Base-by-base conservation (phyloP, 257 asterid genomes). In the Plantago ovata region DNA sequence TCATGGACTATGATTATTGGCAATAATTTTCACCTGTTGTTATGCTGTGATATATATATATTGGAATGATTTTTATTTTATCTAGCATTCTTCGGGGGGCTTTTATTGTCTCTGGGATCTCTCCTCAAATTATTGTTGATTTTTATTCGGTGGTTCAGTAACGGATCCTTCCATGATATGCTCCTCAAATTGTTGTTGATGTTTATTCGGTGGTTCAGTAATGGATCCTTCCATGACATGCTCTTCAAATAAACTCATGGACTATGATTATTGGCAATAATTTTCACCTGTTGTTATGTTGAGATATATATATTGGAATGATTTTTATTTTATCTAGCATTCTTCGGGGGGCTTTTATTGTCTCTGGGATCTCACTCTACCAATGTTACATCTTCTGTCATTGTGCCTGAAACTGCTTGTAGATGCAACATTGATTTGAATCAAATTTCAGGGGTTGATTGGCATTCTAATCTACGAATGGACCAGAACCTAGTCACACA, bases 381-480 rank as follows among this genome's bases (percentile, higher is more conserved):
- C 16, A 13, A 58, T 38, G 49, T 22, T 23, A n/a, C 21, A 54
- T 42, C 48, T 40, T 62, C 40, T 51, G 4, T 38, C 20, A 64
- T 38, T 45, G 16, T 62, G 60, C 36, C 54, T 12, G 44, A 39
- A 44, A 36, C 51, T 68, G 58, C 71, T 61, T 58, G 38, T 68
- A 45, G 56, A 53, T 61, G 56, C 32, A 58, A 47, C 33, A 12
- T 40, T 28, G 13, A n/a, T 64, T 45, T 47, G 67, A 67, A 58
- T 53, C 22, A 33, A 54, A 56, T 41, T 71, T 48, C 88, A 93
- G 99, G 97, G 63, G 74, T 77, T 69, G 94, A 81, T 74, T 93
- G 97, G 95, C 99, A 78, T 82, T 79, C 92, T 67, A 89, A 76
- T 72, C 42, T 76, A 70, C 83, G 64, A 48, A 63, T 71, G 63